Evolutionary conservation across 2,329 filamentous ascomycete species (phyloP), one percentile per base, ranked within the genome.

Genomic region (Xylariaceae sp.): DNA sequence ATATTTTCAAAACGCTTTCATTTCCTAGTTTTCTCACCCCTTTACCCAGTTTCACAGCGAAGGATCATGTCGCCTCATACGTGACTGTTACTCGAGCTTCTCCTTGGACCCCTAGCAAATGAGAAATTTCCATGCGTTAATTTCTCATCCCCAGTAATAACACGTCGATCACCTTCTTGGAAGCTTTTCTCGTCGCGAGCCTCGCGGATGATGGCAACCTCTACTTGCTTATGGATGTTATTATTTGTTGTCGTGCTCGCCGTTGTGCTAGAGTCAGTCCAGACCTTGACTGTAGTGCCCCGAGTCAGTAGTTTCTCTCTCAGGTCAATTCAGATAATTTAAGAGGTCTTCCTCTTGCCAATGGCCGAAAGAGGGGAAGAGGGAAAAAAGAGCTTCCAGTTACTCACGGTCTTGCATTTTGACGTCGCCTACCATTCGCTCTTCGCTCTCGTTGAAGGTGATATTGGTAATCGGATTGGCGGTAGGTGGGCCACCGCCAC

Each of bases 371-470:
- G n/a, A n/a, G n/a, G n/a, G n/a, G n/a, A n/a, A n/a, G n/a, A n/a
- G n/a, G n/a, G n/a, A n/a, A n/a, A n/a, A n/a, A n/a, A n/a, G n/a
- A n/a, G n/a, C n/a, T n/a, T n/a, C n/a, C n/a, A n/a, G n/a, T n/a
- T n/a, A n/a, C n/a, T n/a, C n/a, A n/a, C n/a, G 60, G 7, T 70
- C 65, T 32, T 77, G 68, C 66, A 78, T 71, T 56, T 76, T 77
- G 3, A 76, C 68, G 40, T 74, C 69, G 20, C 73, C 71, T n/a
- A 81, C 70, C 16, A 80, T 79, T 12, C 70, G 71, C 60, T 79
- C 76, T 51, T 78, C 74, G 60, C 75, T 77, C 63, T 75, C 74
- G 16, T 65, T 78, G 57, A 76, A 74, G 1, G 75, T 74, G 49
- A 76, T 54, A 26, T 72, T 69, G 52, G 73, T 74, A 29, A 73